Base-by-base conservation (phyloP, 495 filamentous ascomycete genomes). In the Trichoderma virens region DNA sequence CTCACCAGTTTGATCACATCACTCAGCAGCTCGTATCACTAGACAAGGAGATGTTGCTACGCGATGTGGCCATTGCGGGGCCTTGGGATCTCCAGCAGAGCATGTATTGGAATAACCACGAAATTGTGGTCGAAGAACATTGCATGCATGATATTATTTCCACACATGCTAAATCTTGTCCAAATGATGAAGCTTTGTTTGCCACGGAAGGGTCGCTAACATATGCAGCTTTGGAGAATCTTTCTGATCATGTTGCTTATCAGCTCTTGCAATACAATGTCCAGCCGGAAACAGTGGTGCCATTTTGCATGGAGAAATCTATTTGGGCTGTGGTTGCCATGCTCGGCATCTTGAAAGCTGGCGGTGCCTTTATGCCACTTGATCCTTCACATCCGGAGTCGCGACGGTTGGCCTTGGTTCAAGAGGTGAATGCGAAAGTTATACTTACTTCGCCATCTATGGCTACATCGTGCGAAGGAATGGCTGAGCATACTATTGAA, bases 1-100 rank as follows among this genome's bases (percentile, higher is more conserved):
- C 66, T n/a, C 30, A 67, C 25, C 70, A 72, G 7, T 62, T 67
- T 25, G 64, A 65, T 9, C 54, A 62, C 38, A 45, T 65, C 4
- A 20, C 65, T 2, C 27, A 62, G 1, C 62, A 61, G 16, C 65
- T 65, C 20, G 39, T 18, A 13, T 35, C 20, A 32, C 25, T 3
- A 11, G 54, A 34, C 39, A 28, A 47, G 18, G 51, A 8, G 9
- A 54, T 8, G 32, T 1, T 16, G 27, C 47, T 61, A 11, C 32
- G 20, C 6, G n/a, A 41, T 28, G 34, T 62, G 0, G 28, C 61
- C 13, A 25, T 45, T 13, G 38, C 39, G 8, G 16, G 27, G 5
- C 38, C 34, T 2, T 43, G 38, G 34, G 61, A 62, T 30, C 14
- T 62, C 2, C 35, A 43, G 34, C n/a, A 62, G 20, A 20, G 7